These are phyloP conservation scores for Claviceps maximensis DNA, from an alignment of 2,329 filamentous ascomycete genomes.

Conservation along the genomic window DNA sequence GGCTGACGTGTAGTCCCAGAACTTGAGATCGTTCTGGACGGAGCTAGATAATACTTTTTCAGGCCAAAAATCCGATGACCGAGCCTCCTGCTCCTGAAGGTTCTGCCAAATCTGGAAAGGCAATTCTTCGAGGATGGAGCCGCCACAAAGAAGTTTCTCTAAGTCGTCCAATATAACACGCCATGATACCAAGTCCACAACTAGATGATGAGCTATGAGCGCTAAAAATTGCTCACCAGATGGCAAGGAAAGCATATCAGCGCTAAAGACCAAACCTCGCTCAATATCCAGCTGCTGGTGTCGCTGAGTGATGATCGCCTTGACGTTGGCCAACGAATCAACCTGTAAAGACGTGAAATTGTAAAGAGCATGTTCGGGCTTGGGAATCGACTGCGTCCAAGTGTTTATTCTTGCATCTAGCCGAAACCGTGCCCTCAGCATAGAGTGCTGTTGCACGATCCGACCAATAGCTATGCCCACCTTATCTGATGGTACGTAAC, in stretches of 20 bases:
- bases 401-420: neutral
- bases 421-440: conserved; percentile 6
- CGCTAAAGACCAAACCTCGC: conserved; percentile 13
- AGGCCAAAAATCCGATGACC: neutral
- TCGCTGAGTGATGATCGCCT: neutral
- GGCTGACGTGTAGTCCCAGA: neutral
- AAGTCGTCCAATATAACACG: conserved; percentile 29
- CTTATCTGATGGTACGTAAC: neutral
- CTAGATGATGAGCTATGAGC: conserved; percentile 23
- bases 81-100: neutral
- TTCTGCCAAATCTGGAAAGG: conserved; percentile 24
- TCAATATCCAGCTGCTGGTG: conserved; percentile 3
- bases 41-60: neutral
- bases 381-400: conserved; percentile 1
- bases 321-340: neutral
- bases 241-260: conserved; percentile 1
- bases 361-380: neutral
- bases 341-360: neutral
- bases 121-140: conserved; percentile 12
- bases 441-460: conserved; percentile 6
- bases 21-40: neutral
- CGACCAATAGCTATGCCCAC: neutral
- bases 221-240: conserved; percentile 14
- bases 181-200: conserved; percentile 33
- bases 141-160: conserved; percentile 21